These are phyloP conservation scores for Kwoniella shivajii DNA, from an alignment of 1,284 basidiomycete genomes.

Conservation along the genomic window DNA sequence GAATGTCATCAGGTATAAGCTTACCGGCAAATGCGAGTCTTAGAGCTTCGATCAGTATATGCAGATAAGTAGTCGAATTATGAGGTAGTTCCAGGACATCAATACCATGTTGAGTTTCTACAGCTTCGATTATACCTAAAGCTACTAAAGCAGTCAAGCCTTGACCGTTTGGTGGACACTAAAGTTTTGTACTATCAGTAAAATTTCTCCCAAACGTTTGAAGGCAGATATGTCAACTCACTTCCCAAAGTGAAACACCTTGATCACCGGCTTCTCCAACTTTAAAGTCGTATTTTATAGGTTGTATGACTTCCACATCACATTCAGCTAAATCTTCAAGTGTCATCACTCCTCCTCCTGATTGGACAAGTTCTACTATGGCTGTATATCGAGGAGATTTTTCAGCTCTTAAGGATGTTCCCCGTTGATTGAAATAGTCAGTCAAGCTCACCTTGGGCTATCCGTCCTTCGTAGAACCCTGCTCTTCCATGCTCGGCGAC, in stretches of 20 bases:
- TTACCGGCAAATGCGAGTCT: conserved; percentile 47
- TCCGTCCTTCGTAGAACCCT: conserved; percentile 87
- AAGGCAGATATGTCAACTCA: conserved; percentile 47
- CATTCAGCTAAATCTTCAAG: conserved; percentile 83
- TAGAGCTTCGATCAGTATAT: conserved; percentile 73
- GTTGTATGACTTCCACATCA: conserved; percentile 75
- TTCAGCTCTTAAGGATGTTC: background rate
- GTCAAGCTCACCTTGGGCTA: conserved; percentile 65
- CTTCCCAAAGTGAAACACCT: conserved; percentile 85
- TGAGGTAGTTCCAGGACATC: conserved; percentile 76
- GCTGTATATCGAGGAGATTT: conserved; percentile 37
- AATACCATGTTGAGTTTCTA: conserved; percentile 73
- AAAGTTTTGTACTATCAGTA: background rate
- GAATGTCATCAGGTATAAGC: conserved; percentile 5
- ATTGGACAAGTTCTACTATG: conserved; percentile 77
- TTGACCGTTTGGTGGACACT: conserved; percentile 95
- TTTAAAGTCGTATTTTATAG: conserved; percentile 83
- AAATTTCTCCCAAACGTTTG: background rate
- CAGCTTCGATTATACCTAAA: conserved; percentile 84
- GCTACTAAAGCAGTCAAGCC: conserved; percentile 91
- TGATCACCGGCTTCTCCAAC: conserved; percentile 55
- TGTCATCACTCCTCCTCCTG: conserved; percentile 85
- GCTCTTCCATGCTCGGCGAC: conserved; percentile 79
- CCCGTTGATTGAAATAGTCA: too few relatives aligned
- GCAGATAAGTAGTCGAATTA: conserved; percentile 84